These are phyloP conservation scores for Kodamaea hsintzibuensis DNA, from an alignment of 805 yeast genomes.

Conservation along the genomic window DNA sequence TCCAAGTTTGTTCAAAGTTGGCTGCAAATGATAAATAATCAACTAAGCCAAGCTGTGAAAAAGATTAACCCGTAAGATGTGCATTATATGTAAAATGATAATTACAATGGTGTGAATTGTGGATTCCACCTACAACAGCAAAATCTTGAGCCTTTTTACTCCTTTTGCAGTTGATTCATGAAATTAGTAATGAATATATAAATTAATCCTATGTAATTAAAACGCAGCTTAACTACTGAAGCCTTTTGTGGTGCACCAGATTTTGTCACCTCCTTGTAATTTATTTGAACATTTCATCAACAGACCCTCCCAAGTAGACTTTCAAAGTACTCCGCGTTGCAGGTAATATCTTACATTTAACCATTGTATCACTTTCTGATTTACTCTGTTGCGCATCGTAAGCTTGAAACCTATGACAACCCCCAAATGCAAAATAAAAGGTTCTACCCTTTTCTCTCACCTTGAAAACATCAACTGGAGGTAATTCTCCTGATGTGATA, in stretches of 20 bases:
- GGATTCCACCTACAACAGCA: neutral
- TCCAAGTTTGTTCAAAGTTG: too few species aligned
- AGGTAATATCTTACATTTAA: conserved; percentile 72
- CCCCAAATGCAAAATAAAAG: conserved; percentile 83
- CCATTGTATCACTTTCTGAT: conserved; percentile 39
- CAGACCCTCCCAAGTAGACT: conserved; percentile 71
- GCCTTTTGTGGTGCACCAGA: neutral
- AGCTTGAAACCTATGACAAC: conserved; percentile 88
- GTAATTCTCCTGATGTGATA: conserved; percentile 62
- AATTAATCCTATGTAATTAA: too few species aligned
- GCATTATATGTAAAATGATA: neutral
- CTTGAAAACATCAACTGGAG: conserved; percentile 77
- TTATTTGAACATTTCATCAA: conserved; percentile 48
- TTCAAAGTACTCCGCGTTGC: conserved; percentile 68
- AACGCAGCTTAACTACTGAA: neutral
- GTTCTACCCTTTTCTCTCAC: conserved; percentile 63
- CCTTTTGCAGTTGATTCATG: neutral
- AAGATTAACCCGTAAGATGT: neutral
- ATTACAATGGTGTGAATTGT: neutral
- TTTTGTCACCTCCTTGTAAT: too few species aligned
- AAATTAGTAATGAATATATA: neutral
- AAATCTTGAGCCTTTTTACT: too few species aligned
- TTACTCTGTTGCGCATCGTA: conserved; percentile 54
- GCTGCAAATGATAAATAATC: too few species aligned
- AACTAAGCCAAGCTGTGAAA: too few species aligned